phyloP scores from a whole-genome alignment of 352 stramenopile genomes.

The Phytophthora multivora region DNA sequence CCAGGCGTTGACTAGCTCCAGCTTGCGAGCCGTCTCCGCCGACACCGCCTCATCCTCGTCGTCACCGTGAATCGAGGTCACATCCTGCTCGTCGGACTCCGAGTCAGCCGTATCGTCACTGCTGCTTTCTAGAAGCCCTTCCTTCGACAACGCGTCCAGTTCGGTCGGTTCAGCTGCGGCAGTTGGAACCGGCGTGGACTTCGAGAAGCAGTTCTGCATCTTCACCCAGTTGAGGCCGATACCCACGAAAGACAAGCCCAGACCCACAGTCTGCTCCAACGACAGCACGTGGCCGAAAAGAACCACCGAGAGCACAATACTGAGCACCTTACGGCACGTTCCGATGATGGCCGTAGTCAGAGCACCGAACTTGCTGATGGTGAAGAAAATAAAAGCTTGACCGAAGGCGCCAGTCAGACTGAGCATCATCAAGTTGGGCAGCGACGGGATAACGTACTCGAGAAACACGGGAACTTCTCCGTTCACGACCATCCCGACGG shows the following conservation, averaged over 20 bases:
- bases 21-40: constrained; percentile 57
- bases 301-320: constrained; percentile 84
- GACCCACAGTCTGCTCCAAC: constrained; percentile 64
- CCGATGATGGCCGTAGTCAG: constrained; percentile 87
- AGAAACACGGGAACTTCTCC: constrained; percentile 69
- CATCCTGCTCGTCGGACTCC: constrained; percentile 54
- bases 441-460: constrained; percentile 59
- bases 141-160: constrained; percentile 47
- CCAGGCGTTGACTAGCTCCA: constrained; percentile 78
- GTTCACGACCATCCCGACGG: constrained; percentile 70
- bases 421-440: constrained; percentile 71
- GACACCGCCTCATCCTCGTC: constrained; percentile 37
- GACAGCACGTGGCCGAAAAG: constrained; percentile 82
- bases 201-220: constrained; percentile 55
- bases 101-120: constrained; percentile 72
- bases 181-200: constrained; percentile 24
- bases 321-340: constrained; percentile 86
- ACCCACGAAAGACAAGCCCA: constrained; percentile 67
- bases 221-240: constrained; percentile 85
- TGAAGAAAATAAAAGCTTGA: constrained; percentile 89
- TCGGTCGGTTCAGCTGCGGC: constrained; percentile 16
- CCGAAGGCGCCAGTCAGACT: constrained; percentile 78
- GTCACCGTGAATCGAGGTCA: constrained; percentile 11
- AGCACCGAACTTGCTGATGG: constrained; percentile 86
- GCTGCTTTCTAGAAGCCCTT: constrained; percentile 62